These are phyloP conservation scores for Arachnomyces sp. DNA, from an alignment of 2,329 filamentous ascomycete genomes.

Conservation along the genomic window DNA sequence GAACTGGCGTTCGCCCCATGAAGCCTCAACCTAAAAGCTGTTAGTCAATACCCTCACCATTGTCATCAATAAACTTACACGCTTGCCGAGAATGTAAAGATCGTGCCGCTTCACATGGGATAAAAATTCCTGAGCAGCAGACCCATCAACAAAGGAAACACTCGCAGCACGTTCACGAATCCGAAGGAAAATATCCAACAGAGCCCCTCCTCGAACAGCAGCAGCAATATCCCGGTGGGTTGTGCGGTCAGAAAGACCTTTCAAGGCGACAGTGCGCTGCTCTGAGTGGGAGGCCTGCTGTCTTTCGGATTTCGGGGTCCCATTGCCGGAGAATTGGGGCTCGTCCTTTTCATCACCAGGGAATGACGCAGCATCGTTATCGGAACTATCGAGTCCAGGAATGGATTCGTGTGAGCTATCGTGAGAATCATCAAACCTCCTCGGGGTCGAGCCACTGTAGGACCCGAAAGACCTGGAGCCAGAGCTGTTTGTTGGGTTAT, in stretches of 20 bases:
- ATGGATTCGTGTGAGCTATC: slow-evolving; percentile 5
- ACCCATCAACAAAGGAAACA: slow-evolving; percentile 61
- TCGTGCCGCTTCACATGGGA: slow-evolving; percentile 56
- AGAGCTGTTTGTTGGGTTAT: too few relatives aligned
- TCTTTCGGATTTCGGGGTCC: slow-evolving; percentile 13
- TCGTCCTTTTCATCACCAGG: slow-evolving; percentile 20
- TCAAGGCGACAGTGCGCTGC: slow-evolving; percentile 45
- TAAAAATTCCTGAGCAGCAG: slow-evolving; percentile 57
- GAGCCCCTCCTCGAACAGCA: slow-evolving; percentile 58
- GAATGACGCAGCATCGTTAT: slow-evolving; percentile 19
- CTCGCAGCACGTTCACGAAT: slow-evolving; percentile 51
- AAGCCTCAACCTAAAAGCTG: slow-evolving; percentile 52
- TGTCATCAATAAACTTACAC: slow-evolving; percentile 42
- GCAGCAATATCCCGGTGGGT: slow-evolving; percentile 59
- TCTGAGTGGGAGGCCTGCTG: slow-evolving; percentile 12
- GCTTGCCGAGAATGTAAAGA: slow-evolving; percentile 60
- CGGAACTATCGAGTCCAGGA: slow-evolving; percentile 9
- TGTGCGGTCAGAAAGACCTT: slow-evolving; percentile 52
- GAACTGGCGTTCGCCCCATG: slow-evolving; percentile 66
- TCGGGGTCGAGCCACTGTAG: too few relatives aligned
- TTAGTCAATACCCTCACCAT: slow-evolving; percentile 9
- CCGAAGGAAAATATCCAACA: slow-evolving; percentile 61
- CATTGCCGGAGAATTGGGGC: slow-evolving; percentile 7
- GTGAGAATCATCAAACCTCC: slow-evolving; percentile 1
- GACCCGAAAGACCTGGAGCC: too few relatives aligned